Evolutionary conservation across 73 alveolate genomes (phyloP).

Genomic region (Paramecium sonneborni): DNA sequence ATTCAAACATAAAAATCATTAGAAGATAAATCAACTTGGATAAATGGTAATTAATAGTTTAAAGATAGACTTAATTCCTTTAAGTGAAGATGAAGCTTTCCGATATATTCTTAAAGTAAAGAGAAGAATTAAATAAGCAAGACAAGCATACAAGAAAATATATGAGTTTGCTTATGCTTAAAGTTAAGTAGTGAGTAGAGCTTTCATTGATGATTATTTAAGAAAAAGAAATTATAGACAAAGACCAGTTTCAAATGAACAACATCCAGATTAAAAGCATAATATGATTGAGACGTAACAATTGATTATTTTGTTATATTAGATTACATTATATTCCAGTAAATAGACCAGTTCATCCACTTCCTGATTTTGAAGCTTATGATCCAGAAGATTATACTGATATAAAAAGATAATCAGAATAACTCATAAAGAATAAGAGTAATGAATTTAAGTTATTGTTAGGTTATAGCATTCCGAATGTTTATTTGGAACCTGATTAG

Average conservation of each 20-base stretch:
- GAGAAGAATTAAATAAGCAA: not conserved
- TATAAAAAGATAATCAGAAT: not conserved
- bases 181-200: not conserved
- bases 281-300: not conserved
- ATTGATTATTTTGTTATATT: not conserved
- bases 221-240: not conserved
- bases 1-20: not conserved
- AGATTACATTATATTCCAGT: conserved; percentile 38
- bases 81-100: not conserved
- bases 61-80: not conserved
- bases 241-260: not conserved
- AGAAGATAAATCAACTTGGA: not conserved
- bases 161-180: not conserved
- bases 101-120: not conserved
- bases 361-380: conserved; percentile 43
- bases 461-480: conserved; percentile 19
- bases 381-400: conserved; percentile 32
- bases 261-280: not conserved
- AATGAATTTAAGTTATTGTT: not conserved
- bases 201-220: not conserved
- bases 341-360: conserved; percentile 44
- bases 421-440: conserved; percentile 9
- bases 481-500: not conserved
- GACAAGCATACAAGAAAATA: not conserved
- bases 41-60: not conserved